A percentile compares a stretch with the other conserved stretches of the same genome.
Evolutionary conservation across 768 basidiomycete species (phyloP).

Genomic region (Hericium erinaceus): DNA sequence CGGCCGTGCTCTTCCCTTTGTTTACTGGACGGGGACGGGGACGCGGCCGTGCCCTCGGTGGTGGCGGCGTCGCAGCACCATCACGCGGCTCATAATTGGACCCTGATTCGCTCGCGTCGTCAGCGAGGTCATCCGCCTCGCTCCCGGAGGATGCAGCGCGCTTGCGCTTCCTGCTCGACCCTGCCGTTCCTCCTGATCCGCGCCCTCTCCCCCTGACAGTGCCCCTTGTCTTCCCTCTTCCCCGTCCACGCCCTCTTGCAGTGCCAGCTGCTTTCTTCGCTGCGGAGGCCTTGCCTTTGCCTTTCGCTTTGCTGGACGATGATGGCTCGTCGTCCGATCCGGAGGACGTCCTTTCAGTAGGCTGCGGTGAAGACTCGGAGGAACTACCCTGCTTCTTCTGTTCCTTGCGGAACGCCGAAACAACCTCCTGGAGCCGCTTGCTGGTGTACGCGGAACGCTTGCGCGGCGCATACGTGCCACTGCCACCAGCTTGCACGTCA

Average conservation of each 20-base stretch:
- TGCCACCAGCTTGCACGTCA: conserved; percentile 49
- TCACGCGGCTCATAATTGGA: conserved; percentile 7
- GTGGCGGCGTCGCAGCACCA: conserved; percentile 15
- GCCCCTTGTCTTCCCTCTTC: conserved; percentile 3
- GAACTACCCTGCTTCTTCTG: conserved; percentile 18
- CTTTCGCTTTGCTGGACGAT: background rate
- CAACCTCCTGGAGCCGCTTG: conserved; percentile 80
- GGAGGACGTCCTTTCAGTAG: background rate
- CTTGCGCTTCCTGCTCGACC: conserved; percentile 10
- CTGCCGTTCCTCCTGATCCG: conserved; percentile 1
- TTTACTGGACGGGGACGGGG: conserved; percentile 7
- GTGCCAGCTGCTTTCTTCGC: background rate
- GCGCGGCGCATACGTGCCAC: conserved; percentile 65
- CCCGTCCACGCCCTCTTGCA: background rate
- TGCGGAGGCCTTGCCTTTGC: background rate
- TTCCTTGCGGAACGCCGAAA: conserved; percentile 66
- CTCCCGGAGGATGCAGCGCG: background rate
- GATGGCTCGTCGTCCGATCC: background rate
- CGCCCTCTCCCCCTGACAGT: conserved; percentile 6
- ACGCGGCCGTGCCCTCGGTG: conserved; percentile 3
- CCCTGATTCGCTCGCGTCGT: background rate
- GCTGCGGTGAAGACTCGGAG: background rate
- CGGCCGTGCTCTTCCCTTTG: background rate
- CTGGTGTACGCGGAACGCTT: conserved; percentile 76
- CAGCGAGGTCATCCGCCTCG: background rate